Percentiles rank a stretch among this genome's conserved stretches.
phyloP scores from a whole-genome alignment of 2,329 filamentous ascomycete species.

The Penicillium glabrum region DNA sequence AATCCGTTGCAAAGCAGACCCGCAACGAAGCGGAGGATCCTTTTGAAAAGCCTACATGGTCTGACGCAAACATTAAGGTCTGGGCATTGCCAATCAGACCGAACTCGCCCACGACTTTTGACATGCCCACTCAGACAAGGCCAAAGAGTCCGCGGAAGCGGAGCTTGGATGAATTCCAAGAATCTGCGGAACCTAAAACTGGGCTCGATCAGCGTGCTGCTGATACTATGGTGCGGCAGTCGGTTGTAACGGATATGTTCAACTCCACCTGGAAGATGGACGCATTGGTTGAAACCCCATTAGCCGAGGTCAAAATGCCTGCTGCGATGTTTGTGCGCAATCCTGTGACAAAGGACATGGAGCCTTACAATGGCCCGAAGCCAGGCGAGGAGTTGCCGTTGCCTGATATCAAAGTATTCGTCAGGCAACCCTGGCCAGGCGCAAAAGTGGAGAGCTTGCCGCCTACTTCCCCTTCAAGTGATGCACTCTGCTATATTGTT shows the following conservation, averaged over 20 bases:
- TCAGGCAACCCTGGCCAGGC: slow-evolving; percentile 77
- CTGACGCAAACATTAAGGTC: slow-evolving; percentile 74
- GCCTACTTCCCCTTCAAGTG: slow-evolving; percentile 61
- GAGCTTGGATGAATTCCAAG: slow-evolving; percentile 51
- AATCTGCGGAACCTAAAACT: slow-evolving; percentile 13
- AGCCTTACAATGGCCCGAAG: slow-evolving; percentile 67
- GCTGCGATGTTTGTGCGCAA: slow-evolving; percentile 70
- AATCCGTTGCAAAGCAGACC: slow-evolving; percentile 26
- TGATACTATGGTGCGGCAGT: slow-evolving; percentile 56
- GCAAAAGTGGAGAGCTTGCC: slow-evolving; percentile 66
- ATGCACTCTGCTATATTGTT: slow-evolving; percentile 83
- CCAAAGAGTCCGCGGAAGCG: slow-evolving; percentile 45
- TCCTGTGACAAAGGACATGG: slow-evolving; percentile 60
- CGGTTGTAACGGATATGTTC: slow-evolving; percentile 75
- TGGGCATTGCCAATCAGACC: slow-evolving; percentile 71
- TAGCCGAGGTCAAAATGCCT: slow-evolving; percentile 67
- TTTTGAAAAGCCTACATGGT: slow-evolving; percentile 63
- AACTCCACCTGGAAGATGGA: slow-evolving; percentile 74
- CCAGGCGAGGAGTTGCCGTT: slow-evolving; percentile 53
- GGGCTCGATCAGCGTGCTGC: slow-evolving; percentile 25
- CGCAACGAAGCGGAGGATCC: slow-evolving; percentile 19
- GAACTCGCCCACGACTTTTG: slow-evolving; percentile 15
- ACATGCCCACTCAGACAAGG: slow-evolving; percentile 24
- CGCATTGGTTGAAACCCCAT: slow-evolving; percentile 63
- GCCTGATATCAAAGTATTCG: slow-evolving; percentile 69